phyloP scores from a whole-genome alignment of 768 basidiomycete genomes.

The Dioszegia aurantiaca region DNA sequence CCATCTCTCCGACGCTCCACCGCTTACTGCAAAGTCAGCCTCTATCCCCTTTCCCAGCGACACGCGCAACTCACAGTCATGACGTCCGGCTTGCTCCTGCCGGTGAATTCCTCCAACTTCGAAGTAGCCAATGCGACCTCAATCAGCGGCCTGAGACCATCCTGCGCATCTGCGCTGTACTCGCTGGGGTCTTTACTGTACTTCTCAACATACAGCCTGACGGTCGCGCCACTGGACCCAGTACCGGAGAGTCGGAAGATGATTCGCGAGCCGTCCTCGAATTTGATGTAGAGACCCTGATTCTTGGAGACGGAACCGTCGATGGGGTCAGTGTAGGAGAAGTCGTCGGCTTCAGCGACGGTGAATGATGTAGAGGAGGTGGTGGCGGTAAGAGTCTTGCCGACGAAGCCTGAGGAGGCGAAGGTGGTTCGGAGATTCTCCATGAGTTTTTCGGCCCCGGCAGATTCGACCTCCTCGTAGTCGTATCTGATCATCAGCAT shows the following conservation, averaged over 20 bases:
- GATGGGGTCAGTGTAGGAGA: conserved; percentile 98
- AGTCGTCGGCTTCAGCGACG: conserved; percentile 75
- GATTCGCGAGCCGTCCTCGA: conserved; percentile 86
- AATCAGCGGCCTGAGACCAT: conserved; percentile 90
- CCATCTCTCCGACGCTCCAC: no score
- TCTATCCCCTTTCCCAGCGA: background rate
- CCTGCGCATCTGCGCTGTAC: conserved; percentile 62
- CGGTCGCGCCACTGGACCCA: conserved; percentile 92
- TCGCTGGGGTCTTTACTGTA: conserved; percentile 59
- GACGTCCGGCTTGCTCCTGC: conserved; percentile 87
- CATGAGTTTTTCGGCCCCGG: conserved; percentile 83
- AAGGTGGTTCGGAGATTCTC: conserved; percentile 70
- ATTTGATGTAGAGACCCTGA: conserved; percentile 90
- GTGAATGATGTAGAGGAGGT: conserved; percentile 68
- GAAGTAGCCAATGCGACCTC: conserved; percentile 85
- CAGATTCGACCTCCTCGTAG: conserved; percentile 94
- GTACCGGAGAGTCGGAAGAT: conserved; percentile 96
- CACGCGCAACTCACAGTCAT: conserved; percentile 67
- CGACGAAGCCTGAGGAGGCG: conserved; percentile 61
- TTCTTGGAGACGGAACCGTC: conserved; percentile 88
- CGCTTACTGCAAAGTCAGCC: conserved; percentile 11
- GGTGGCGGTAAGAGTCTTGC: conserved; percentile 65
- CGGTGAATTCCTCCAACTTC: conserved; percentile 80
- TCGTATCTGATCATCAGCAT: conserved; percentile 65
- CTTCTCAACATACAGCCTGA: conserved; percentile 92